phyloP scores from a whole-genome alignment of 2,329 filamentous ascomycete genomes.

The Botrytis fragariae region DNA sequence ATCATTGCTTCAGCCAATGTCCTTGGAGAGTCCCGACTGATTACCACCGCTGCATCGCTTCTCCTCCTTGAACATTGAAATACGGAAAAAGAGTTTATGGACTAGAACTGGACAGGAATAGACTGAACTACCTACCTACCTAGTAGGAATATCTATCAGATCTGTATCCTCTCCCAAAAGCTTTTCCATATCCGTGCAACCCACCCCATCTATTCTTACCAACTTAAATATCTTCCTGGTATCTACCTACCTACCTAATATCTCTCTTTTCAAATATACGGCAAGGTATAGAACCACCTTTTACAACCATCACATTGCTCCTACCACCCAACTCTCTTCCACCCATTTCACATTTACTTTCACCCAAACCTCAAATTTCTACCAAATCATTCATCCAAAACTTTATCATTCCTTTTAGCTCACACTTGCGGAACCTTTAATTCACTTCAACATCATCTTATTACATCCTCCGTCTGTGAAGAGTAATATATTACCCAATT shows the following conservation, averaged over 20 bases:
- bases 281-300: not conserved
- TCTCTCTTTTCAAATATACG: not conserved
- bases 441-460: not conserved
- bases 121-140: not conserved
- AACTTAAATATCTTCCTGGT: not conserved
- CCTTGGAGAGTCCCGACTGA: not conserved
- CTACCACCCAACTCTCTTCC: not conserved
- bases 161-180: not conserved
- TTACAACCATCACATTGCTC: not conserved
- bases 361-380: not conserved
- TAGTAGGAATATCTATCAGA: not conserved
- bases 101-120: not conserved
- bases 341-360: not conserved
- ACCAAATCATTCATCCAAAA: conserved; percentile 1
- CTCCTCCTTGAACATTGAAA: not conserved
- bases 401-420: not conserved
- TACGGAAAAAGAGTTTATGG: not conserved
- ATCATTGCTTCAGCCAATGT: not conserved
- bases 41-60: not conserved
- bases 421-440: not conserved
- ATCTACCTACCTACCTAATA: not conserved
- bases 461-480: not conserved
- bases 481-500: not conserved
- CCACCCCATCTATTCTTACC: conserved; percentile 7
- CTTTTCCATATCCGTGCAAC: not conserved